Evolutionary conservation across 495 filamentous ascomycete species (phyloP).

Genomic region (Talaromyces liani): DNA sequence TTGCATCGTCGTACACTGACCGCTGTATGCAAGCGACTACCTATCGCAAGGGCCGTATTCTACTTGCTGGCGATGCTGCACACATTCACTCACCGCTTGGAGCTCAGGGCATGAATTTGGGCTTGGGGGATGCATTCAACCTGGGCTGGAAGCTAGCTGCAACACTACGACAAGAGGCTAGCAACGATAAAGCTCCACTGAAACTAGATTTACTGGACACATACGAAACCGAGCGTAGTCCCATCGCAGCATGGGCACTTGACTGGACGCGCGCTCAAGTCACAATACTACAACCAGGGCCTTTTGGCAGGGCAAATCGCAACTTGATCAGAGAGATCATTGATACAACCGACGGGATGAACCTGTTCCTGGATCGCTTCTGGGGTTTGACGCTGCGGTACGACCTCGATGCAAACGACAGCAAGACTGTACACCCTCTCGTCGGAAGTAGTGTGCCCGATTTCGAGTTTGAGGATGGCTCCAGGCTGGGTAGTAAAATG

Average conservation of each 20-base stretch:
- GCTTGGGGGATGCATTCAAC: slow-evolving; percentile 47
- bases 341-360: slow-evolving; percentile 21
- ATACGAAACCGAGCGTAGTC: slow-evolving; percentile 24
- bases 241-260: slow-evolving; percentile 21
- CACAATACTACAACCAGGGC: slow-evolving; percentile 15
- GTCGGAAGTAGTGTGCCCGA: slow-evolving; percentile 23
- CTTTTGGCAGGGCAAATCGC: slow-evolving; percentile 13
- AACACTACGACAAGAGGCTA: slow-evolving; percentile 19
- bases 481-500: slow-evolving; percentile 17
- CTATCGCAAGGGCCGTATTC: slow-evolving; percentile 25
- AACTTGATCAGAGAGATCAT: slow-evolving; percentile 17
- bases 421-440: slow-evolving; percentile 13
- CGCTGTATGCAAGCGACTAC: slow-evolving; percentile 20
- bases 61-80: slow-evolving; percentile 45
- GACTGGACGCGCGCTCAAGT: slow-evolving; percentile 22
- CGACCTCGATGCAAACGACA: slow-evolving; percentile 12
- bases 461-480: slow-evolving; percentile 19
- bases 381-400: slow-evolving; percentile 24
- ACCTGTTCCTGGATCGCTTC: slow-evolving; percentile 20
- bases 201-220: slow-evolving; percentile 26
- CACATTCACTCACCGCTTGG: slow-evolving; percentile 43
- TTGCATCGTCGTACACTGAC: slow-evolving; percentile 22
- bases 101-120: slow-evolving; percentile 48
- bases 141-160: slow-evolving; percentile 43
- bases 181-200: slow-evolving; percentile 15